phyloP scores from a whole-genome alignment of 2,329 filamentous ascomycete species.

The Cytospora leucostoma region DNA sequence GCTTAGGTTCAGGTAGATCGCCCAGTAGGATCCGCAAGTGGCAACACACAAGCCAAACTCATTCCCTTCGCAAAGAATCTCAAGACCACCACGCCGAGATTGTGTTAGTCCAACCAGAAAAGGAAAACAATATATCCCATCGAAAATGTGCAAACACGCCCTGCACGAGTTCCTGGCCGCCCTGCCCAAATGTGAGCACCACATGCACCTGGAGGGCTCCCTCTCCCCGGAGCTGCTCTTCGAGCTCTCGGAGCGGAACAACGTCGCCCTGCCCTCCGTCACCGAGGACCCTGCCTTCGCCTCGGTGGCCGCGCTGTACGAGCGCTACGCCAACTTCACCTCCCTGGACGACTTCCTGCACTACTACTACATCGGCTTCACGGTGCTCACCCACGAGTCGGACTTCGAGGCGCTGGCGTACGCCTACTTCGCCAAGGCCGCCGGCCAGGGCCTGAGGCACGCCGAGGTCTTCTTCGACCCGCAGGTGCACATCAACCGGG shows the following conservation, averaged over 20 bases:
- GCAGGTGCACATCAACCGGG: conserved; percentile 68
- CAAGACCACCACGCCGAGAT: neutral
- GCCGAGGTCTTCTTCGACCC: conserved; percentile 83
- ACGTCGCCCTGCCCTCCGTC: conserved; percentile 57
- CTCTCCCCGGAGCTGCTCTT: conserved; percentile 72
- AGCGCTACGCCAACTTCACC: conserved; percentile 67
- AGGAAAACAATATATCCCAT: conserved; percentile 14
- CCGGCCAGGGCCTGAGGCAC: conserved; percentile 66
- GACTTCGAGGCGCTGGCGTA: conserved; percentile 75
- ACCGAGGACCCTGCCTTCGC: conserved; percentile 61
- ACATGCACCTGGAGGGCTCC: conserved; percentile 78
- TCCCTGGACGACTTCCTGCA: conserved; percentile 76
- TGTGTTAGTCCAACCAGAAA: too few species aligned
- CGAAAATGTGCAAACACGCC: conserved; percentile 56
- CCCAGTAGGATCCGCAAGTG: neutral
- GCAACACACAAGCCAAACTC: neutral
- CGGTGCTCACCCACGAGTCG: conserved; percentile 61
- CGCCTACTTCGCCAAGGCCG: conserved; percentile 68
- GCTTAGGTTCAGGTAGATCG: neutral
- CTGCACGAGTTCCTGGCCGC: conserved; percentile 62
- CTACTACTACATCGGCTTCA: conserved; percentile 79
- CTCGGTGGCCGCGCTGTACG: conserved; percentile 58
- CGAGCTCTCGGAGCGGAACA: conserved; percentile 66
- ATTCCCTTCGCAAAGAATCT: neutral
- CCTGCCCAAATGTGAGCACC: conserved; percentile 80